Percentiles rank a stretch among this genome's conserved stretches.
These are phyloP conservation scores for Raphanus hybrid DNA, from an alignment of 441 rosid genomes.

Conservation along the genomic window DNA sequence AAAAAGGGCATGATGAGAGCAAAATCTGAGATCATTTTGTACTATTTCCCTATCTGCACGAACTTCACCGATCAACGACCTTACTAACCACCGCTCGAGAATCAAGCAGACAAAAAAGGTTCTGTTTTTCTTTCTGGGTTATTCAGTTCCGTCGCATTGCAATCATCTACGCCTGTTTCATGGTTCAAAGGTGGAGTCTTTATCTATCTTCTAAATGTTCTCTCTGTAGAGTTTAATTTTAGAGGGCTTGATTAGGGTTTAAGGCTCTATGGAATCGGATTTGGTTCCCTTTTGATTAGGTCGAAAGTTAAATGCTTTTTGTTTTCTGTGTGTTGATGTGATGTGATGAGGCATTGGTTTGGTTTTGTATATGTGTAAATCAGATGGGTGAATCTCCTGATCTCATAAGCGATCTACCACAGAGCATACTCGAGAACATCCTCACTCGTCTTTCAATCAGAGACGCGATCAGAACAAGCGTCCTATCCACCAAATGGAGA, in stretches of 20 bases:
- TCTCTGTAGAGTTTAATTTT: neutral
- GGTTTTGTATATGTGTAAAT: neutral
- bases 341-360: neutral
- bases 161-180: constrained; percentile 10
- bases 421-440: constrained; percentile 72
- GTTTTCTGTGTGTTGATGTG: neutral
- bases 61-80: too few relatives aligned
- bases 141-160: constrained; percentile 14
- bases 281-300: too few relatives aligned
- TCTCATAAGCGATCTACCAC: constrained; percentile 68
- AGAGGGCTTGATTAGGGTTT: neutral
- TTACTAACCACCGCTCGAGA: too few relatives aligned
- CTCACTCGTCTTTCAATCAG: constrained; percentile 67
- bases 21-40: too few relatives aligned
- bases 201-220: neutral
- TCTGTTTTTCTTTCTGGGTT: constrained; percentile 8
- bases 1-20: too few relatives aligned
- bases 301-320: too few relatives aligned
- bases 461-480: constrained; percentile 78
- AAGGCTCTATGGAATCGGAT: neutral
- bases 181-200: neutral
- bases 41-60: too few relatives aligned
- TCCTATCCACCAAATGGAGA: constrained; percentile 81
- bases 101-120: constrained; percentile 17
- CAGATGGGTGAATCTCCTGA: constrained; percentile 61